These are phyloP conservation scores for Tephrocybe rancida DNA, from an alignment of 768 basidiomycete species.

Conservation along the genomic window DNA sequence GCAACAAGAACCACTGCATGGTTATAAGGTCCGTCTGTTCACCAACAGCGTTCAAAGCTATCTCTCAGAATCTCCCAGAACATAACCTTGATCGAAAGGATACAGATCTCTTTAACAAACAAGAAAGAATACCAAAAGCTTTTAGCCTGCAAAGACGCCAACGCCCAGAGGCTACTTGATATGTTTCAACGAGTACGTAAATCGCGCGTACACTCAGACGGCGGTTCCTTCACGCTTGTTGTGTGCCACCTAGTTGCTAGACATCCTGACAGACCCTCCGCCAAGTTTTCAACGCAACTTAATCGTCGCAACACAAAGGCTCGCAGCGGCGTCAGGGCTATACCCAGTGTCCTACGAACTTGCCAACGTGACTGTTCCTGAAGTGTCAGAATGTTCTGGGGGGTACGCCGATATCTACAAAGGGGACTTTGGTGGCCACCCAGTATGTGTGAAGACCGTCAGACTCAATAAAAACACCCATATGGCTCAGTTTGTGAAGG, in stretches of 20 bases:
- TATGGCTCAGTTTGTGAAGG: neutral
- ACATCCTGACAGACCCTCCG: no score
- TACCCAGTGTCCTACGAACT: neutral
- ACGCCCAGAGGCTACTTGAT: neutral
- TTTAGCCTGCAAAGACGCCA: neutral
- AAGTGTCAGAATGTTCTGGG: neutral
- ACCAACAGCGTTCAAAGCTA: no score
- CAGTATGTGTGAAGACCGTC: neutral
- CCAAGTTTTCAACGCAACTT: no score
- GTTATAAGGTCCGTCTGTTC: no score
- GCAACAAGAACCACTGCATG: no score
- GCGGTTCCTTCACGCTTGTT: no score
- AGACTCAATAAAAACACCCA: neutral
- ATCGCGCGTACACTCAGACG: no score
- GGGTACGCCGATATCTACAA: slow-evolving; percentile 2
- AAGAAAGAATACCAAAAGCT: neutral
- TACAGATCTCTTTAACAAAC: neutral
- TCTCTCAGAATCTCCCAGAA: no score
- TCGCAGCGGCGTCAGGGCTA: neutral
- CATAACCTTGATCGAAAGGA: neutral
- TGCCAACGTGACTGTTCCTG: neutral
- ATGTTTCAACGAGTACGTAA: no score
- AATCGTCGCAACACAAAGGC: slow-evolving; percentile 6
- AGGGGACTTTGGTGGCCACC: neutral
- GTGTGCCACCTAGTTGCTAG: no score